Evolutionary conservation across 2,329 filamentous ascomycete species (phyloP).

Genomic region (Paecilomyces niveus): DNA sequence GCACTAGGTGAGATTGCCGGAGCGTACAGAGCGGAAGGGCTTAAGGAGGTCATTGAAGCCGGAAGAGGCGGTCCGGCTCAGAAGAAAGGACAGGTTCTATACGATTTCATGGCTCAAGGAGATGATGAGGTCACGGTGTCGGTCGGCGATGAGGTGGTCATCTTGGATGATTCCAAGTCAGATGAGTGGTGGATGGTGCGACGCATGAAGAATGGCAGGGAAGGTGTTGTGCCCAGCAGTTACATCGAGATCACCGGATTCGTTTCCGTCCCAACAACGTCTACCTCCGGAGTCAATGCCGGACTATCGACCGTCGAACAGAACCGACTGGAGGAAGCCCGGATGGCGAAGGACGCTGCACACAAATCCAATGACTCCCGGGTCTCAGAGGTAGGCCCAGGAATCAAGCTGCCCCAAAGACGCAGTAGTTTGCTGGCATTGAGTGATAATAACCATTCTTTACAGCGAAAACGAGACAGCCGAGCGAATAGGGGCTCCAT

Average conservation of each 20-base stretch:
- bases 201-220: constrained; percentile 81
- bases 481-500: constrained; percentile 52
- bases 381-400: constrained; percentile 67
- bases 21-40: constrained; percentile 68
- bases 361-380: constrained; percentile 49
- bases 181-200: constrained; percentile 99
- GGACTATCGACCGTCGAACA: constrained; percentile 68
- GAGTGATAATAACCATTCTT: constrained; percentile 60
- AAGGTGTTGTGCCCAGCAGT: constrained; percentile 93
- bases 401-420: constrained; percentile 67
- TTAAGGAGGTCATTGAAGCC: constrained; percentile 80
- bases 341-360: constrained; percentile 72
- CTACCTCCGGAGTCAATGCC: constrained; percentile 50
- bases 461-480: constrained; percentile 68
- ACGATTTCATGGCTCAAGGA: constrained; percentile 94
- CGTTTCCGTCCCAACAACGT: constrained; percentile 42
- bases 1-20: constrained; percentile 85
- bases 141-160: constrained; percentile 80
- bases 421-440: constrained; percentile 67
- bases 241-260: constrained; percentile 84
- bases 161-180: constrained; percentile 84
- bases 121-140: constrained; percentile 93
- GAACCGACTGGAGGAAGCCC: constrained; percentile 70
- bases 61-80: constrained; percentile 59
- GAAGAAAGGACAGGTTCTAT: constrained; percentile 80